These are phyloP conservation scores for Cruciata laevipes DNA, from an alignment of 257 asterid species.

Conservation along the genomic window DNA sequence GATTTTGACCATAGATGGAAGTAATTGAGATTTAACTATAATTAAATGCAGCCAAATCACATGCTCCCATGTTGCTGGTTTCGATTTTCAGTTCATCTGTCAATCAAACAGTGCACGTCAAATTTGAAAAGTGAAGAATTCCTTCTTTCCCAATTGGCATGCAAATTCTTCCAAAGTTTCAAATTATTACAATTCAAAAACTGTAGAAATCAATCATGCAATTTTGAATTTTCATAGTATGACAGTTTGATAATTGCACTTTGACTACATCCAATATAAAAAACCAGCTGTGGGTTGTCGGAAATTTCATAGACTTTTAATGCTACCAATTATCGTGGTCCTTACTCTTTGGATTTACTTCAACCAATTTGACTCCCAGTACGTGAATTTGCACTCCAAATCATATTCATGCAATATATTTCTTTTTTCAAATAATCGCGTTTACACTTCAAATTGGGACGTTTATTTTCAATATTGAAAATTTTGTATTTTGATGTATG, in stretches of 20 bases:
- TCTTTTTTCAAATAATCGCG: neutral
- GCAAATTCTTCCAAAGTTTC: neutral
- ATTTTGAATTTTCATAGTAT: neutral
- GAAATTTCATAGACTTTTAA: neutral
- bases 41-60: conserved; percentile 7
- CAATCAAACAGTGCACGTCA: conserved; percentile 21
- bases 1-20: neutral
- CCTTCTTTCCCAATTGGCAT: neutral
- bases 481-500: no score
- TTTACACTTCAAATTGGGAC: neutral
- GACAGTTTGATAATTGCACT: neutral
- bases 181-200: no score
- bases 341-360: neutral
- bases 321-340: neutral
- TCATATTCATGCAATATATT: neutral
- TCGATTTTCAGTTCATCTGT: conserved; percentile 32
- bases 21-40: neutral
- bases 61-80: conserved; percentile 48
- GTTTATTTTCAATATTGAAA: neutral
- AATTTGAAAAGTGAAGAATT: no score
- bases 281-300: conserved; percentile 6
- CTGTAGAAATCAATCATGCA: neutral
- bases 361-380: neutral
- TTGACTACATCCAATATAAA: neutral
- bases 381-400: neutral